Evolutionary conservation across 768 basidiomycete genomes (phyloP).

Genomic region (Hemileccinum impolitum): DNA sequence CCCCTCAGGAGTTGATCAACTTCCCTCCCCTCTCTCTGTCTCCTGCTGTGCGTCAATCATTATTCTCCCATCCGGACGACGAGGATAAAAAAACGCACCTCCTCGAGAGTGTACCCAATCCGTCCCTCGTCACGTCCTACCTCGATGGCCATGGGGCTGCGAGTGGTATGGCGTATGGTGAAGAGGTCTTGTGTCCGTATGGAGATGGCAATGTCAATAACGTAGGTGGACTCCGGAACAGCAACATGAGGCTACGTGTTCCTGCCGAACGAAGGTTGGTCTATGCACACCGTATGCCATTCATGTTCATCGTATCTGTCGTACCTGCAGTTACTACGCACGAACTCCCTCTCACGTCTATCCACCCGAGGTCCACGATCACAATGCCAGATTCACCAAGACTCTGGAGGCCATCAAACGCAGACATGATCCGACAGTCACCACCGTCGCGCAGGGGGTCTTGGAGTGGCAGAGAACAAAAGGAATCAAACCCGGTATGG

Average conservation of each 20-base stretch:
- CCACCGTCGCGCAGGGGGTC: constrained; percentile 94
- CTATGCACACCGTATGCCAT: neutral
- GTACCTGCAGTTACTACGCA: constrained; percentile 72
- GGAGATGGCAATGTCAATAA: constrained; percentile 30
- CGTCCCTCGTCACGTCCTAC: constrained; percentile 46
- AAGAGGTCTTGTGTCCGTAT: neutral
- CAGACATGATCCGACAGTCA: constrained; percentile 96
- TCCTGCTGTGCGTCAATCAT: constrained; percentile 61
- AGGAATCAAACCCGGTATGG: constrained; percentile 29
- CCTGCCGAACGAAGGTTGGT: constrained; percentile 79
- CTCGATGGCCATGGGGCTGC: constrained; percentile 32
- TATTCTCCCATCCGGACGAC: constrained; percentile 45
- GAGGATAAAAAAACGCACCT: constrained; percentile 37
- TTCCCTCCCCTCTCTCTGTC: constrained; percentile 80
- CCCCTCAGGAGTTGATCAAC: constrained; percentile 75
- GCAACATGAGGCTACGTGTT: constrained; percentile 66
- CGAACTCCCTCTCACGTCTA: constrained; percentile 66
- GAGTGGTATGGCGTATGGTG: constrained; percentile 9
- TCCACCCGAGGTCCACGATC: constrained; percentile 92
- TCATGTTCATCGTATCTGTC: constrained; percentile 1
- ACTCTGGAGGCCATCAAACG: constrained; percentile 85
- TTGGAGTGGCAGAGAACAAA: constrained; percentile 85
- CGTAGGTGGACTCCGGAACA: constrained; percentile 40
- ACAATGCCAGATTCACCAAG: constrained; percentile 89
- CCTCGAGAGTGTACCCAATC: constrained; percentile 80